A percentile compares a stretch with the other conserved stretches of the same genome.
Conservation (phyloP, 2,329 filamentous ascomycete species). For the Lecanicillium sp. region DNA sequence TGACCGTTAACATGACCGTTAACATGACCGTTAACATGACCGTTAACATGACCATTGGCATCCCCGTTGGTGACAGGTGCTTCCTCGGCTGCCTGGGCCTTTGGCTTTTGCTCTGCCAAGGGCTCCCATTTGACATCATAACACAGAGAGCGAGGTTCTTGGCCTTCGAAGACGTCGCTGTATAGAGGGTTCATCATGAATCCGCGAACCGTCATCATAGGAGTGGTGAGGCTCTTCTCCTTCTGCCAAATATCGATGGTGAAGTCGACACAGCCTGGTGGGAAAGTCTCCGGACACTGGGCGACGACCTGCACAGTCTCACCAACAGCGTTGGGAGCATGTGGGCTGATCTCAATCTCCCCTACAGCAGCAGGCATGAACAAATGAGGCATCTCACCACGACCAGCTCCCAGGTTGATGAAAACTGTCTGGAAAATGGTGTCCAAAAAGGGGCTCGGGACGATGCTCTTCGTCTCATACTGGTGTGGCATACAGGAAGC, state of each 20-base stretch:
- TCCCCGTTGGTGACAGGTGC: constrained; percentile 3
- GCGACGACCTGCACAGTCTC: constrained; percentile 24
- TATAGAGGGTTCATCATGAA: constrained; percentile 37
- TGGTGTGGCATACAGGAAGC: constrained; percentile 37
- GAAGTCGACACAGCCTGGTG: constrained; percentile 27
- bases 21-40: background rate
- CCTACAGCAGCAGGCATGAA: constrained; percentile 32
- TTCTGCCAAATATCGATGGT: constrained; percentile 28
- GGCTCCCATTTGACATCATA: constrained; percentile 42
- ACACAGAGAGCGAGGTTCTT: constrained; percentile 29
- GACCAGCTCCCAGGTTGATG: constrained; percentile 31
- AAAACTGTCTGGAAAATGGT: constrained; percentile 36
- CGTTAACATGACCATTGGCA: background rate
- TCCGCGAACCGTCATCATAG: constrained; percentile 31
- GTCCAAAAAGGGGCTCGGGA: constrained; percentile 44
- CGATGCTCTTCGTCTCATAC: constrained; percentile 36
- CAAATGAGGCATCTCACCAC: constrained; percentile 24
- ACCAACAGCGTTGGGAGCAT: constrained; percentile 22
- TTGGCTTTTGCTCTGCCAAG: constrained; percentile 15
- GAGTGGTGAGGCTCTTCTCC: constrained; percentile 18
- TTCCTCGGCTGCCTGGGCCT: background rate
- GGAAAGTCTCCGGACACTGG: constrained; percentile 18
- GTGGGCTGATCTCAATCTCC: constrained; percentile 24
- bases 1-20: background rate
- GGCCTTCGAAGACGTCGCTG: constrained; percentile 23